Conservation (phyloP, 495 filamentous ascomycete genomes). For the Talaromyces nanjingensis region DNA sequence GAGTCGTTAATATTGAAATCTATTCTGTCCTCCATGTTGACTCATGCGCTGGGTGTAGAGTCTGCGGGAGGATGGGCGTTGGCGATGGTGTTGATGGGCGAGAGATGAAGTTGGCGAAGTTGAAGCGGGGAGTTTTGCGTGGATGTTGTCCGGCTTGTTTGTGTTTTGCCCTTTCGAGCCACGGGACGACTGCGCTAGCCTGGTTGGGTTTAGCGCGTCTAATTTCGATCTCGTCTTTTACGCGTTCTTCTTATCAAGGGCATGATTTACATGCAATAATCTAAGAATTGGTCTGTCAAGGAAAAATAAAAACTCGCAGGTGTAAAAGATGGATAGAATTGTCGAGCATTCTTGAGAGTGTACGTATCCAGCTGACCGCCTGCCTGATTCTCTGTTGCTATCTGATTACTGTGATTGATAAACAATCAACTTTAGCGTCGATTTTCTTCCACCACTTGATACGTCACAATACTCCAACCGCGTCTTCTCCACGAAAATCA, state of each 20-base stretch:
- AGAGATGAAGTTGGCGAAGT: constrained; percentile 7
- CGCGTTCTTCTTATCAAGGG: not conserved
- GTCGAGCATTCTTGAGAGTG: not conserved
- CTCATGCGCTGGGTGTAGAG: constrained; percentile 6
- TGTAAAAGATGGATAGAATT: not conserved
- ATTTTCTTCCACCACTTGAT: not conserved
- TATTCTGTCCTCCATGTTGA: constrained; percentile 65
- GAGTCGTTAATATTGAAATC: constrained; percentile 93
- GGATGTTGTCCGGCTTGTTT: constrained; percentile 24
- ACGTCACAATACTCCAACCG: not conserved
- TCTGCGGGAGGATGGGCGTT: not conserved
- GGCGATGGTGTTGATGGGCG: not conserved
- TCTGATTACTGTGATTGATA: not conserved
- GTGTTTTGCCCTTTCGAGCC: constrained; percentile 20
- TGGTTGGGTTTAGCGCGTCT: not conserved
- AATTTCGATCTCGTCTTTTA: not conserved
- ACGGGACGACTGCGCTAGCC: not conserved
- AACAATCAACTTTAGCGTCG: not conserved
- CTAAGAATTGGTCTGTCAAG: no score
- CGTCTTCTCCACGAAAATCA: not conserved
- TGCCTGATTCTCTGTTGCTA: not conserved
- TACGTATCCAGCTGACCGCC: not conserved
- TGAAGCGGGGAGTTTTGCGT: constrained; percentile 14
- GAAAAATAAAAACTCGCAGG: no score
- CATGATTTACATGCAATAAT: no score